Percentiles rank a stretch among this genome's conserved stretches.
Evolutionary conservation across 768 basidiomycete genomes (phyloP).

Genomic region (Gymnopilus junonius): DNA sequence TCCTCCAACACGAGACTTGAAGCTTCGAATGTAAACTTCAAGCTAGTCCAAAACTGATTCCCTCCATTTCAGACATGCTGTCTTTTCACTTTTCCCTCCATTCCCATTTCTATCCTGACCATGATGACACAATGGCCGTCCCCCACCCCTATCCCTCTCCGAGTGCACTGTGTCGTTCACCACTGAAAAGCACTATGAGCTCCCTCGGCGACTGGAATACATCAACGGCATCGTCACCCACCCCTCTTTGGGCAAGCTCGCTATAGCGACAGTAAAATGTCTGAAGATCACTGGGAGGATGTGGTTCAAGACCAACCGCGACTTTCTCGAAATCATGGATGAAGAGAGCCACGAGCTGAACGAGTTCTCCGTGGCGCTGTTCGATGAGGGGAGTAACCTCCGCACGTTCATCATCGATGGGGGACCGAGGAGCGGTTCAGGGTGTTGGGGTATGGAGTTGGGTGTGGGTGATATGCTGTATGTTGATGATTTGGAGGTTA

Average conservation of each 20-base stretch:
- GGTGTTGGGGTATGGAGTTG: conserved; percentile 35
- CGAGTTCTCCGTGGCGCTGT: conserved; percentile 31
- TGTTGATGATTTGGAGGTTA: conserved; percentile 27
- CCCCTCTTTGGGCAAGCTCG: conserved; percentile 9
- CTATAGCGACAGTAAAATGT: not conserved
- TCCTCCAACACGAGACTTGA: too few species aligned
- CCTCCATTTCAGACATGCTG: too few species aligned
- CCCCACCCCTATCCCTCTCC: not conserved
- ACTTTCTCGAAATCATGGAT: conserved; percentile 31
- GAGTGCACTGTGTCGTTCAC: conserved; percentile 11
- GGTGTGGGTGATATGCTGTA: conserved; percentile 31
- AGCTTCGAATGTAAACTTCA: too few species aligned
- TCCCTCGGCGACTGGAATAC: not conserved
- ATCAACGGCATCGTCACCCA: conserved; percentile 1
- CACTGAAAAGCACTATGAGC: not conserved
- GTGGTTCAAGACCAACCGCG: conserved; percentile 3
- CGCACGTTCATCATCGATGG: conserved; percentile 28
- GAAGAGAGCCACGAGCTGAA: conserved; percentile 34
- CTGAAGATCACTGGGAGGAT: not conserved
- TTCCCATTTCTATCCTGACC: too few species aligned
- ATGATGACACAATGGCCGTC: too few species aligned
- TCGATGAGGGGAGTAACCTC: conserved; percentile 32
- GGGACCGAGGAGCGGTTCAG: conserved; percentile 33
- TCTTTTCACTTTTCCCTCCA: too few species aligned
- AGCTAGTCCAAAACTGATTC: too few species aligned